phyloP scores from a whole-genome alignment of 2,329 filamentous ascomycete genomes.

The Raffaelea albimanens region DNA sequence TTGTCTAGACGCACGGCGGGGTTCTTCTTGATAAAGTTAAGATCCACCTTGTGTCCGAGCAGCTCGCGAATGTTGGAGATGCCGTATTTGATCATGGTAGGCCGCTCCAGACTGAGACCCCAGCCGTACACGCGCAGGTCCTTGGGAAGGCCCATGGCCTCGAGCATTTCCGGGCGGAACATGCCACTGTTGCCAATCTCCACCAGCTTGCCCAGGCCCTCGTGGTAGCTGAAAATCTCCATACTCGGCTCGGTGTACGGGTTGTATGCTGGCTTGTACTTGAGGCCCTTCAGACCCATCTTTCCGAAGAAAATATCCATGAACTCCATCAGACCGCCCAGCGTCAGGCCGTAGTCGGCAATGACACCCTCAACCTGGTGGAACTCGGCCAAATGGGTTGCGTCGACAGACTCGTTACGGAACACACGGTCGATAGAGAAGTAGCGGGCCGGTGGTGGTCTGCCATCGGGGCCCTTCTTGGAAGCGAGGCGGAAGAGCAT shows the following conservation, averaged over 20 bases:
- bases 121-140: constrained; percentile 92
- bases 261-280: constrained; percentile 94
- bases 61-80: constrained; percentile 88
- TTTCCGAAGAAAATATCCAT: constrained; percentile 63
- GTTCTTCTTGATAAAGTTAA: constrained; percentile 86
- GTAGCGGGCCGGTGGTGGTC: constrained; percentile 67
- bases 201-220: constrained; percentile 79
- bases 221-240: constrained; percentile 97
- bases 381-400: constrained; percentile 94
- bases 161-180: constrained; percentile 97
- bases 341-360: constrained; percentile 85
- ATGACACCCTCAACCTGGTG: constrained; percentile 98
- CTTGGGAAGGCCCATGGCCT: constrained; percentile 77
- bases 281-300: constrained; percentile 78
- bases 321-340: constrained; percentile 78
- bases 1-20: constrained; percentile 85
- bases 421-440: constrained; percentile 99
- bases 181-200: constrained; percentile 98
- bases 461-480: constrained; percentile 58
- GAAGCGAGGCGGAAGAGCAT: constrained; percentile 85
- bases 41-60: constrained; percentile 89
- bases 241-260: constrained; percentile 92
- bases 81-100: constrained; percentile 94
- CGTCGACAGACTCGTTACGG: constrained; percentile 94
- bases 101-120: constrained; percentile 82